Evolutionary conservation across 2,329 filamentous ascomycete species (phyloP).

Genomic region (Paramyrothecium sp.): DNA sequence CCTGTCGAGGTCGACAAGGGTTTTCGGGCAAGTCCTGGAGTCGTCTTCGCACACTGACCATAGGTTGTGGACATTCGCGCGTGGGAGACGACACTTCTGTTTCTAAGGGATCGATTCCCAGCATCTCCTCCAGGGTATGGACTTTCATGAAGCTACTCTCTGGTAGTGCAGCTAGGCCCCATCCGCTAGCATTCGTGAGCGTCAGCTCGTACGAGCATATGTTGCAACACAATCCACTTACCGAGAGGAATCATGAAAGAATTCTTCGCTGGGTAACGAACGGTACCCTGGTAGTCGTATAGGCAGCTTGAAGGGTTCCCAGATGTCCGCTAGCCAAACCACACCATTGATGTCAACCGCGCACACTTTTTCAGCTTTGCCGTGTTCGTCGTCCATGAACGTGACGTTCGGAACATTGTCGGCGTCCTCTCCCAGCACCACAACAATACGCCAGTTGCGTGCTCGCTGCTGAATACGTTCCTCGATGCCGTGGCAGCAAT

Average conservation of each 20-base stretch:
- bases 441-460: constrained; percentile 49
- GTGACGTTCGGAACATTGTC: constrained; percentile 53
- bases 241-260: background rate
- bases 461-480: constrained; percentile 37
- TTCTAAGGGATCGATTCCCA: constrained; percentile 21
- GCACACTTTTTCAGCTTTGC: constrained; percentile 47
- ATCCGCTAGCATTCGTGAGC: constrained; percentile 30
- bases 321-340: constrained; percentile 52
- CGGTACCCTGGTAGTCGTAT: constrained; percentile 22
- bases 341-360: constrained; percentile 50
- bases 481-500: constrained; percentile 17
- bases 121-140: constrained; percentile 27
- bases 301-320: constrained; percentile 32
- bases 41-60: constrained; percentile 23
- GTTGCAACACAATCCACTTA: background rate
- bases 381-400: constrained; percentile 45
- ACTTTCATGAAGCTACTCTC: constrained; percentile 41
- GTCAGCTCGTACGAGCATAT: constrained; percentile 5
- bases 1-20: constrained; percentile 18
- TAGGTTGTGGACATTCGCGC: constrained; percentile 11
- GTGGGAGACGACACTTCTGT: constrained; percentile 14
- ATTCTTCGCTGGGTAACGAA: constrained; percentile 1
- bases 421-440: constrained; percentile 36
- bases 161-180: constrained; percentile 48
- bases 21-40: constrained; percentile 26